Evolutionary conservation across 108 stramenopile species (phyloP).

Genomic region (Craspedostauros australis): DNA sequence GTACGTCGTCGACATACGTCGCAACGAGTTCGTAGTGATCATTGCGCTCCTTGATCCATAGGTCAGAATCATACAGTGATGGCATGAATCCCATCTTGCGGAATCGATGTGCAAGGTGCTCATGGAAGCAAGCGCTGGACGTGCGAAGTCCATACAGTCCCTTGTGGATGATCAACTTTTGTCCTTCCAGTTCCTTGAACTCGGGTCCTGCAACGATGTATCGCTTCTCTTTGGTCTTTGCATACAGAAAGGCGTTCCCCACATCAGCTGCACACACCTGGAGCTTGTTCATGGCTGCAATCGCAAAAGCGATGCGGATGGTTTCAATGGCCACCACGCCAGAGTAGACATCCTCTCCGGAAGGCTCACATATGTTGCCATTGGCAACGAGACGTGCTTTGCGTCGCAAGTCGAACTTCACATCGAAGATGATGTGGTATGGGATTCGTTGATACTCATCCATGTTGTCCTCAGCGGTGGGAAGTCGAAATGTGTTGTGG

Average conservation of each 20-base stretch:
- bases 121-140: background rate
- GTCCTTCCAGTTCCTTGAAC: background rate
- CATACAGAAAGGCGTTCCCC: conserved; percentile 20
- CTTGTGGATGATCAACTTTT: conserved; percentile 14
- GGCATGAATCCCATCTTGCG: conserved; percentile 31
- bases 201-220: conserved; percentile 16
- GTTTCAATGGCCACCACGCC: too few species aligned
- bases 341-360: too few species aligned
- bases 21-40: conserved; percentile 31
- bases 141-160: conserved; percentile 31
- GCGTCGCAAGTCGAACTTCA: too few species aligned
- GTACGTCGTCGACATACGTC: conserved; percentile 32
- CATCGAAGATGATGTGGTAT: too few species aligned
- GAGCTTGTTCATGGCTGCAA: conserved; percentile 6
- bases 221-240: conserved; percentile 15
- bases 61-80: conserved; percentile 25
- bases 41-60: conserved; percentile 20
- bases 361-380: too few species aligned
- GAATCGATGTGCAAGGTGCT: too few species aligned
- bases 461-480: too few species aligned
- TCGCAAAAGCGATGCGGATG: too few species aligned
- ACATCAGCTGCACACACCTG: conserved; percentile 14
- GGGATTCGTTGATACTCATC: too few species aligned
- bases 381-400: too few species aligned
- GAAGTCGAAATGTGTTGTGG: too few species aligned